Evolutionary conservation across 371 early-diverging fungal species (phyloP).

Genomic region (Syncephalastrum monosporum): DNA sequence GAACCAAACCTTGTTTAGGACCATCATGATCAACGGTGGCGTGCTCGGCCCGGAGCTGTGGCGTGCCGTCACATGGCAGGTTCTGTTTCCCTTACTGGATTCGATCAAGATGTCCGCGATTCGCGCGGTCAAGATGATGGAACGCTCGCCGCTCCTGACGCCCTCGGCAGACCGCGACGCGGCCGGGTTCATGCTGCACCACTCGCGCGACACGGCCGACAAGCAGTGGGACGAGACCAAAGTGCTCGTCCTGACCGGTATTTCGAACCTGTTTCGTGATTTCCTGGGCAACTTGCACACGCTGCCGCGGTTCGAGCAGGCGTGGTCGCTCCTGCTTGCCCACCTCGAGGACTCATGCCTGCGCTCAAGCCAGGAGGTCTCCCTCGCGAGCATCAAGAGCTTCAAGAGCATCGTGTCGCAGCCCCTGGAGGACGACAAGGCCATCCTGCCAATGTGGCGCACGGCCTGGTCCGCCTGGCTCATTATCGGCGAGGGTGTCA

Average conservation of each 20-base stretch:
- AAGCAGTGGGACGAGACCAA: constrained; percentile 98
- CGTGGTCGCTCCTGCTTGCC: constrained; percentile 68
- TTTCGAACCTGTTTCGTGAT: constrained; percentile 70
- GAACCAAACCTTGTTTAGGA: constrained; percentile 92
- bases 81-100: constrained; percentile 88
- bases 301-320: constrained; percentile 59
- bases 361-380: constrained; percentile 73
- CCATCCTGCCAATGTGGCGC: constrained; percentile 57
- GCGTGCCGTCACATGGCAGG: constrained; percentile 86
- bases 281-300: constrained; percentile 62
- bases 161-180: constrained; percentile 34
- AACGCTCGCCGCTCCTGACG: constrained; percentile 19
- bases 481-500: constrained; percentile 66
- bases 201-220: constrained; percentile 69
- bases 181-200: constrained; percentile 56
- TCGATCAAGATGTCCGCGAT: constrained; percentile 63
- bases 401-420: constrained; percentile 57
- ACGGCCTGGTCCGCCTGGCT: constrained; percentile 81
- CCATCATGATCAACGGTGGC: constrained; percentile 84
- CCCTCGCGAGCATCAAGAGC: constrained; percentile 73
- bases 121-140: constrained; percentile 34
- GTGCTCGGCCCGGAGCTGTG: constrained; percentile 71
- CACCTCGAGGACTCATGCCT: constrained; percentile 76
- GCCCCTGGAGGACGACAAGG: constrained; percentile 33
- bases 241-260: constrained; percentile 76